Conservation (phyloP, 352 stramenopile genomes). For the Pelagophyceae sp. region DNA sequence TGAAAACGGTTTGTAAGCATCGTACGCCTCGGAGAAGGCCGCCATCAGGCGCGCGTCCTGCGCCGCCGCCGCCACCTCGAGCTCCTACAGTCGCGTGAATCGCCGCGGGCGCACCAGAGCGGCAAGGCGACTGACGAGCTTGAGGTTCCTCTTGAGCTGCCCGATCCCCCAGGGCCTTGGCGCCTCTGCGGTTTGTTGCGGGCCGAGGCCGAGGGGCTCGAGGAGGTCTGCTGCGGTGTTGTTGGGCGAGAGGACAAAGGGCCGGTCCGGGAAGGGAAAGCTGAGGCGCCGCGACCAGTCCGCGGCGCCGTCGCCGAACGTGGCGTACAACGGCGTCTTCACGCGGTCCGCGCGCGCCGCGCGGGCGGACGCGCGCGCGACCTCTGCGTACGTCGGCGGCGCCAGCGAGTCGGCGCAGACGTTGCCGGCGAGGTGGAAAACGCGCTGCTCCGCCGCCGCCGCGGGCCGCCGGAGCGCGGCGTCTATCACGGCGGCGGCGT, state of each 20-base stretch:
- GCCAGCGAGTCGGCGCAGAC: not conserved
- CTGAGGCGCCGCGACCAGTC: not conserved
- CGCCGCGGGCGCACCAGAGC: too few relatives aligned
- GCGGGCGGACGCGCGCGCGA: not conserved
- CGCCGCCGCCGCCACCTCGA: not conserved
- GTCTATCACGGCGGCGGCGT: not conserved
- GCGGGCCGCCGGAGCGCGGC: not conserved
- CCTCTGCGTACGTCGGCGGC: not conserved
- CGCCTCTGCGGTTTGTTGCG: too few relatives aligned
- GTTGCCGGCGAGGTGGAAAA: not conserved
- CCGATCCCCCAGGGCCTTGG: not conserved
- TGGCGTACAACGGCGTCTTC: not conserved
- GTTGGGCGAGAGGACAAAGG: not conserved
- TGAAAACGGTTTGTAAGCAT: not conserved
- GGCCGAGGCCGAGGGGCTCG: not conserved
- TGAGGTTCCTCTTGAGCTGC: too few relatives aligned
- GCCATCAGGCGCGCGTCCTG: not conserved
- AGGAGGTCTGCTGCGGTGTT: not conserved
- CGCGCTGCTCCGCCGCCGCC: not conserved
- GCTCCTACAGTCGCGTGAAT: too few relatives aligned
- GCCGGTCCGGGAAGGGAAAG: not conserved
- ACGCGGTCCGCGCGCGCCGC: not conserved
- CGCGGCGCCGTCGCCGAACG: too few relatives aligned
- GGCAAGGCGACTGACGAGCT: too few relatives aligned
- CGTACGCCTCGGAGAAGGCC: not conserved